Evolutionary conservation across 78 protist species (phyloP).

Genomic region (slime mould (Dictyostelium discoideum)): dicty_2.7 NC_007091.3:2852501-2853000

Average conservation of each 20-base stretch:
- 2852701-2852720: background rate
- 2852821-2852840: background rate
- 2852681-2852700: background rate
- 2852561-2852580: background rate
- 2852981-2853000: background rate
- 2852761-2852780: slow-evolving; percentile 1
- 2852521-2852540: background rate
- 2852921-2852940: background rate
- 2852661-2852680: background rate
- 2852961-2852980: background rate
- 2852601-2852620: background rate
- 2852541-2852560: background rate
- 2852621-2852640: background rate
- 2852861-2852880: background rate
- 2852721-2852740: background rate
- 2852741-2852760: background rate
- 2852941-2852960: background rate
- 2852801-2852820: slow-evolving; percentile 2
- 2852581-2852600: slow-evolving; percentile 14
- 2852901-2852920: background rate
- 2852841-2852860: background rate
- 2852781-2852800: slow-evolving; percentile 55
- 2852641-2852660: background rate
- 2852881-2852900: background rate
- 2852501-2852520: too few relatives aligned